A percentile compares a stretch with the other conserved stretches of the same genome.
Evolutionary conservation across 2,329 filamentous ascomycete genomes (phyloP).

Genomic region (Neobulgaria alba): DNA sequence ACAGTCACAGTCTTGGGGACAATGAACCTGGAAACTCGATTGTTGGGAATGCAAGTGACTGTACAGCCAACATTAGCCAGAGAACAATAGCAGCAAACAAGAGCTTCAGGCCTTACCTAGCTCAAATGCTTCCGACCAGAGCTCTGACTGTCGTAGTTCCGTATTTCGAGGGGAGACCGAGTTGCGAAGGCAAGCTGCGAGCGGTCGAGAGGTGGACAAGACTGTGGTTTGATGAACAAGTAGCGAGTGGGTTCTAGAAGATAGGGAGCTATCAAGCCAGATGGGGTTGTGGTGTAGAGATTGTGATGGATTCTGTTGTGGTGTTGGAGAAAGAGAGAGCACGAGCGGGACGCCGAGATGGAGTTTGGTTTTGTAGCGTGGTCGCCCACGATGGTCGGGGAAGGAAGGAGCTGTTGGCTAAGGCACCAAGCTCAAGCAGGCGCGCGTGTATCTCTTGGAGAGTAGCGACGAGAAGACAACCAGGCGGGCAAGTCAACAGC

Average conservation of each 20-base stretch:
- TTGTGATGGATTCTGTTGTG: slow-evolving; percentile 23
- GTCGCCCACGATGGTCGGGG: too few relatives aligned
- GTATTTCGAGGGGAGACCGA: slow-evolving; percentile 1
- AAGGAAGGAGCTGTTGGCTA: too few relatives aligned
- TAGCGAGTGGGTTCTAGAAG: slow-evolving; percentile 29
- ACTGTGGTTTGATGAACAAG: slow-evolving; percentile 17
- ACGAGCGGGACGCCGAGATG: too few relatives aligned
- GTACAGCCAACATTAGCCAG: too few relatives aligned
- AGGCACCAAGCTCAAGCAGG: too few relatives aligned
- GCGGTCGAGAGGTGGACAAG: slow-evolving; percentile 10
- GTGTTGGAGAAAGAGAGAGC: neutral
- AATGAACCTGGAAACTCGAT: slow-evolving; percentile 9
- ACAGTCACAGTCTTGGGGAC: slow-evolving; percentile 20
- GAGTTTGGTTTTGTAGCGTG: too few relatives aligned
- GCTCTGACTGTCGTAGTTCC: neutral
- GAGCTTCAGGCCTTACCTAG: too few relatives aligned
- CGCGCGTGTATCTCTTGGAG: too few relatives aligned
- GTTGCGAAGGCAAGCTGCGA: slow-evolving; percentile 5
- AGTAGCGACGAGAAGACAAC: too few relatives aligned
- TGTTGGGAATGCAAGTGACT: slow-evolving; percentile 14
- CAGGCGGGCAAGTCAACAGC: too few relatives aligned
- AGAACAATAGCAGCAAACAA: too few relatives aligned
- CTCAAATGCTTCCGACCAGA: too few relatives aligned
- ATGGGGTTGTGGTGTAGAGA: slow-evolving; percentile 25
- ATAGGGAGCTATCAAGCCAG: slow-evolving; percentile 32